Evolutionary conservation across 768 basidiomycete genomes (phyloP).

Genomic region (Saitozyma podzolica): DNA sequence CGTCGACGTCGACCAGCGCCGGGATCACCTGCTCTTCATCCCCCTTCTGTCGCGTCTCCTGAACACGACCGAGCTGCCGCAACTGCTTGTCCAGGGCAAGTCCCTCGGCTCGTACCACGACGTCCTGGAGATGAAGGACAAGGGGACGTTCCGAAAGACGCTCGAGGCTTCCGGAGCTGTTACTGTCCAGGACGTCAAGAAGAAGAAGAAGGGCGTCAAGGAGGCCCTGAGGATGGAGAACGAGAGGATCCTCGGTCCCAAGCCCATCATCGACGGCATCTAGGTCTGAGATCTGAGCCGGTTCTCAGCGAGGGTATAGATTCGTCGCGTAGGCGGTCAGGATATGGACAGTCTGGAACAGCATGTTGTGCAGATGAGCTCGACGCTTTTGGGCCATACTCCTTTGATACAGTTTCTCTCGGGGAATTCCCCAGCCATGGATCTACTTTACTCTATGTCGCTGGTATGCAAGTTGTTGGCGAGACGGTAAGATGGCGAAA

Average conservation of each 20-base stretch:
- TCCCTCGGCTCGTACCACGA: constrained; percentile 42
- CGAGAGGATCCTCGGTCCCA: constrained; percentile 46
- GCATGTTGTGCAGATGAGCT: no score
- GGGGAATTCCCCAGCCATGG: no score
- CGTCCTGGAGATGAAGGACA: constrained; percentile 34
- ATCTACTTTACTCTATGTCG: no score
- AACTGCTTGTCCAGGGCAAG: constrained; percentile 40
- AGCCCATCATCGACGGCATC: constrained; percentile 31
- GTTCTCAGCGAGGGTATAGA: no score
- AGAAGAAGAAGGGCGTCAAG: constrained; percentile 47
- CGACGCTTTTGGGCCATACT: no score
- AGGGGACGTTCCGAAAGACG: constrained; percentile 25
- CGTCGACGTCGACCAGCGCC: constrained; percentile 50
- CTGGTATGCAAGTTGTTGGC: no score
- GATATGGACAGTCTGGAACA: no score
- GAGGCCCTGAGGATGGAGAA: constrained; percentile 47
- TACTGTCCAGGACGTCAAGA: constrained; percentile 34
- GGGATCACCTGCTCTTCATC: constrained; percentile 32
- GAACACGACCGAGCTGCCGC: constrained; percentile 37
- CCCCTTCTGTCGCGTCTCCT: constrained; percentile 43
- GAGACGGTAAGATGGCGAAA: no score
- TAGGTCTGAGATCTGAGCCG: background rate
- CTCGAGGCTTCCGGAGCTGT: constrained; percentile 34
- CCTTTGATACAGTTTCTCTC: no score
- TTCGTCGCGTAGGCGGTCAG: no score